Percentiles rank a stretch among this genome's conserved stretches.
Conservation (phyloP, 495 filamentous ascomycete species). For the Pseudevernia furfuracea region DNA sequence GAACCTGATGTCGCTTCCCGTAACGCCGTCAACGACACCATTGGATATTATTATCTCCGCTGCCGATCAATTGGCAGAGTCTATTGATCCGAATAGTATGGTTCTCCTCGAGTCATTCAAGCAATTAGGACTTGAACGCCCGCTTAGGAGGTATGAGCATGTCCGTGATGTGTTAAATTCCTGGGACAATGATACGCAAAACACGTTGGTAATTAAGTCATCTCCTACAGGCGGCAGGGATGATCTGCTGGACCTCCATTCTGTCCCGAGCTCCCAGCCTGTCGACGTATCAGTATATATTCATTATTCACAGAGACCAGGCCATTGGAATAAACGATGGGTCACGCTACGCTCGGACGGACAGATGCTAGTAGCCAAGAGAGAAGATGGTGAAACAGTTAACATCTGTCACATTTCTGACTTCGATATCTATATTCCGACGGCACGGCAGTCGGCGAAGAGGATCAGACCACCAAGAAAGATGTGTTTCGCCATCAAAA, state of each 20-base stretch:
- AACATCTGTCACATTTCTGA: constrained; percentile 84
- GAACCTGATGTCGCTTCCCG: constrained; percentile 51
- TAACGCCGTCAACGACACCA: constrained; percentile 68
- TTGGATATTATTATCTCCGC: constrained; percentile 60
- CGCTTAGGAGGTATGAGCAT: constrained; percentile 77
- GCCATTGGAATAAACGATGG: constrained; percentile 81
- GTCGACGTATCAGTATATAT: constrained; percentile 57
- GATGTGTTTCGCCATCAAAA: constrained; percentile 82
- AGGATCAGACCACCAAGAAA: constrained; percentile 67
- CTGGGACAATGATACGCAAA: constrained; percentile 73
- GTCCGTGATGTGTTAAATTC: constrained; percentile 86
- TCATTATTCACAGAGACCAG: constrained; percentile 70
- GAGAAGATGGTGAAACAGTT: constrained; percentile 49
- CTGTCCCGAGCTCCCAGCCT: constrained; percentile 52
- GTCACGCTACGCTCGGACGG: constrained; percentile 68
- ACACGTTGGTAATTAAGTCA: constrained; percentile 55
- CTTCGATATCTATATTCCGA: constrained; percentile 85
- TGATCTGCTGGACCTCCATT: constrained; percentile 42
- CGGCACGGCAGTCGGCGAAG: constrained; percentile 52
- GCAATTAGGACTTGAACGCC: constrained; percentile 71
- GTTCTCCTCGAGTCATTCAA: constrained; percentile 70
- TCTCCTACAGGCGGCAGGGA: constrained; percentile 40
- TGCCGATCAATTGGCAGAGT: constrained; percentile 43
- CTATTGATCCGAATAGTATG: constrained; percentile 52
- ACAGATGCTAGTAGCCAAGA: constrained; percentile 69